Evolutionary conservation across 352 stramenopile genomes (phyloP).

Genomic region (Albugo candida): DNA sequence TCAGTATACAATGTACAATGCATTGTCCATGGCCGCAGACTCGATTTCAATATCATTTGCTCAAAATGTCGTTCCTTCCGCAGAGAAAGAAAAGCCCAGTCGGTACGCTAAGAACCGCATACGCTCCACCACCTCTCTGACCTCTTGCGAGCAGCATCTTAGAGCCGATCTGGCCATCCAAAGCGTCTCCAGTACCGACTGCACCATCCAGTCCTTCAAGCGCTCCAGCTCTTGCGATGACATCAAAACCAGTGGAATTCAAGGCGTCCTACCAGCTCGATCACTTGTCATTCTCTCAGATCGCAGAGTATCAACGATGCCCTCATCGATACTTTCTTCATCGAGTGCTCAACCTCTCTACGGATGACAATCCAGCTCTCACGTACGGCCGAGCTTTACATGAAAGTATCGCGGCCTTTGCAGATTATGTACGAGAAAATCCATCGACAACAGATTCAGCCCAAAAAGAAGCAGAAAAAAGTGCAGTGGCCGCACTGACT

Average conservation of each 20-base stretch:
- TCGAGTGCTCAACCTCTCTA: constrained; percentile 36
- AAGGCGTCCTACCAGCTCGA: constrained; percentile 18
- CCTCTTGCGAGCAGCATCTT: background rate
- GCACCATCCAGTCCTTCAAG: background rate
- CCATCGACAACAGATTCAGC: background rate
- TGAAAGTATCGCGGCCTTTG: constrained; percentile 21
- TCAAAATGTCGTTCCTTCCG: constrained; percentile 6
- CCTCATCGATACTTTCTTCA: constrained; percentile 59
- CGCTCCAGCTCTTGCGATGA: background rate
- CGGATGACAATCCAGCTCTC: constrained; percentile 30
- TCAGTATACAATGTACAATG: constrained; percentile 26
- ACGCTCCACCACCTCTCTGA: background rate
- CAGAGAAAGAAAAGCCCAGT: background rate
- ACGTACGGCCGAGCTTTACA: constrained; percentile 56
- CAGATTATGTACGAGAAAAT: constrained; percentile 16
- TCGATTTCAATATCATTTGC: constrained; percentile 38
- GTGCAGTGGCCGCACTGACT: constrained; percentile 4
- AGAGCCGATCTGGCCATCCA: background rate
- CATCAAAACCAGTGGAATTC: constrained; percentile 1
- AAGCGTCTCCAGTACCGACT: background rate
- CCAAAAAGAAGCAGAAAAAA: background rate
- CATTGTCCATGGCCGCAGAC: constrained; percentile 14
- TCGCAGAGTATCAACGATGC: constrained; percentile 60
- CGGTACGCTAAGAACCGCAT: constrained; percentile 6
- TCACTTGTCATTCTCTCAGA: constrained; percentile 68